Evolutionary conservation across 202 grass and related monocot genomes (phyloP), one percentile per base, ranked within the genome.

Genomic region (Panicum hallii): DNA sequence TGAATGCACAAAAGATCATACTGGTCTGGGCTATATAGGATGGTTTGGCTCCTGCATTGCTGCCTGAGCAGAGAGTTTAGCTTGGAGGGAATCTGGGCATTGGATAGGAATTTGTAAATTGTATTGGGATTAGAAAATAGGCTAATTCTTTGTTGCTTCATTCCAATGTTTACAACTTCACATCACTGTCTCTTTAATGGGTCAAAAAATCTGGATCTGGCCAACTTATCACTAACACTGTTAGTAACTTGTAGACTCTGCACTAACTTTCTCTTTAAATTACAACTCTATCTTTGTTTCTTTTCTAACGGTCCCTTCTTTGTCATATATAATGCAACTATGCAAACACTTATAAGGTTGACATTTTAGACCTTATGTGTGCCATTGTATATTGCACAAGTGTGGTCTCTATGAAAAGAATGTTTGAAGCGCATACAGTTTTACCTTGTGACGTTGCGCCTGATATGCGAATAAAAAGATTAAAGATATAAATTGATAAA

Each of bases 1-100:
- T 50, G 26, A 86, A 63, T 79, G 83, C 49, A 62, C 49, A 72
- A 63, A 40, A 53, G 42, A 20, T 48, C 44, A 71, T 71, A 70
- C n/a, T 28, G 12, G 43, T 14, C 43, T 47, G 10, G 20, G 42
- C 12, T 48, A 47, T 71, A 71, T 71, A 48, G 67, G 67, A 22
- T 5, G 5, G 66, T 14, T 70, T 43, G n/a, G 20, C 43, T 70
- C 12, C 19, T 26, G 17, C 42, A 61, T 26, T 70, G 22, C 22
- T 63, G 32, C 75, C 23, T 72, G 23, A 49, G 44, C 44, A 30
- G 69, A 17, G 32, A 72, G 44, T 72, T 71, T 28, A 48, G 67
- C n/a, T 70, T 14, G 44, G 48, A 71, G 44, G 12, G 44, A 47
- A 70, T 70, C 42, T 71, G 26, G 69, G 69, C 13, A 72, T 46